A percentile compares a stretch with the other conserved stretches of the same genome.
These are phyloP conservation scores for Fusarium sp. DNA, from an alignment of 2,329 filamentous ascomycete species.

Conservation along the genomic window DNA sequence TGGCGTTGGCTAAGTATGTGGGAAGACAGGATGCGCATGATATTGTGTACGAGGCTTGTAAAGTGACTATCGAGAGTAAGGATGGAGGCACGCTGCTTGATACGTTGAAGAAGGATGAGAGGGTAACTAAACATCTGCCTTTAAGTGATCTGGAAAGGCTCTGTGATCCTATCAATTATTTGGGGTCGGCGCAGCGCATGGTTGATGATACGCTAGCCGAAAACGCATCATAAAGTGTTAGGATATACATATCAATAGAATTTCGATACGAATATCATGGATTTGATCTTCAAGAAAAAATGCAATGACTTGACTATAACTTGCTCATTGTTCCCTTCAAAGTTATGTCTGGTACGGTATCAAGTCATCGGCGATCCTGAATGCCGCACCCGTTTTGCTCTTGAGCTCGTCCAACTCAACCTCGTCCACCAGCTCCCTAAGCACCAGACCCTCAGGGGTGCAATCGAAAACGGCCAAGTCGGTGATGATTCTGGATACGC, in stretches of 20 bases:
- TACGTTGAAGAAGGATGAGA: neutral
- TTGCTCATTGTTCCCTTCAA: fast-evolving
- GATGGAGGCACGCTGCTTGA: neutral
- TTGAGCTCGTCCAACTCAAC: neutral
- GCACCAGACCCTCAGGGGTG: neutral
- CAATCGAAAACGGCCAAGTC: conserved; percentile 59
- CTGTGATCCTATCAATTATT: conserved; percentile 14
- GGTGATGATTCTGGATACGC: conserved; percentile 89
- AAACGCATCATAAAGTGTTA: fast-evolving
- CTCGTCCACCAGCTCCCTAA: neutral
- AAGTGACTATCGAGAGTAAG: conserved; percentile 17
- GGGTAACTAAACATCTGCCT: fast-evolving
- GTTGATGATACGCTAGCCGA: neutral
- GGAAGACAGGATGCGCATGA: conserved; percentile 65
- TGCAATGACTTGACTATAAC: too few species aligned
- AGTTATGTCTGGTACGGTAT: neutral
- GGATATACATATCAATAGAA: neutral
- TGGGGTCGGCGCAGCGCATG: neutral
- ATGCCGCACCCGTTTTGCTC: neutral
- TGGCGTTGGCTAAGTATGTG: conserved; percentile 63
- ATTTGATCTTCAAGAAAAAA: neutral
- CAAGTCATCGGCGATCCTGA: neutral
- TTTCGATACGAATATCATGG: neutral
- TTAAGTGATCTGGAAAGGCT: neutral
- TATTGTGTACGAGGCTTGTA: conserved; percentile 65